These are phyloP conservation scores for Populus hybrid DNA, from an alignment of 441 rosid species.

Conservation along the genomic window DNA sequence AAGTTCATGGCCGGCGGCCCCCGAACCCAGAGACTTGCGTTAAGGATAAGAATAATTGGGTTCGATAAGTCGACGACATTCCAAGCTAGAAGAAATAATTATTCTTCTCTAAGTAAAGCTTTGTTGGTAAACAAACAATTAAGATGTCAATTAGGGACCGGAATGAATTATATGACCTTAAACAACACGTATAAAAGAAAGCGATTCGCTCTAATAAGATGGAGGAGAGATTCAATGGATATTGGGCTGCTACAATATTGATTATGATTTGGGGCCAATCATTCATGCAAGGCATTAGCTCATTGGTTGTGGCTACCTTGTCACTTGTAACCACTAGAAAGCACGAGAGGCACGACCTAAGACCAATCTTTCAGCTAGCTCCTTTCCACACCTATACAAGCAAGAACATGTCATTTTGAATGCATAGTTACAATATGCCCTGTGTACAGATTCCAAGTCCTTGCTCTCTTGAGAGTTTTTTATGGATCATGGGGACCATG, in stretches of 20 bases:
- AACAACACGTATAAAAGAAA: slow-evolving; percentile 21
- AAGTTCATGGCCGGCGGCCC: not conserved
- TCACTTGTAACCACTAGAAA: slow-evolving; percentile 15
- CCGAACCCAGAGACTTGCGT: not conserved
- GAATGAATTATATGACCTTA: not conserved
- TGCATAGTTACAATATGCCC: too few relatives aligned
- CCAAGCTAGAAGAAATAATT: not conserved
- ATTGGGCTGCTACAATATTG: not conserved
- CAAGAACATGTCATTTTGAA: not conserved
- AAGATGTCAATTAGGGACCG: not conserved
- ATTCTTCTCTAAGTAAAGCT: not conserved
- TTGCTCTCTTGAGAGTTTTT: slow-evolving; percentile 3
- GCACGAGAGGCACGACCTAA: slow-evolving; percentile 14
- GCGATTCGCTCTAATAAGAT: slow-evolving; percentile 16
- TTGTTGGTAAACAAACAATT: slow-evolving; percentile 9
- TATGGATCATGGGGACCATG: slow-evolving; percentile 24
- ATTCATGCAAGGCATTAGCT: not conserved
- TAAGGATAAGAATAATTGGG: not conserved
- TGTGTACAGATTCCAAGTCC: not conserved
- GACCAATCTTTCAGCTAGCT: slow-evolving; percentile 1
- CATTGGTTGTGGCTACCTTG: slow-evolving; percentile 9
- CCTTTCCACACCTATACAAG: slow-evolving; percentile 8
- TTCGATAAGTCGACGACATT: not conserved
- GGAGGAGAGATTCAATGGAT: not conserved
- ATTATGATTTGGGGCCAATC: slow-evolving; percentile 34